Base-by-base conservation (phyloP, 495 filamentous ascomycete genomes). In the Choiromyces venosus region DNA sequence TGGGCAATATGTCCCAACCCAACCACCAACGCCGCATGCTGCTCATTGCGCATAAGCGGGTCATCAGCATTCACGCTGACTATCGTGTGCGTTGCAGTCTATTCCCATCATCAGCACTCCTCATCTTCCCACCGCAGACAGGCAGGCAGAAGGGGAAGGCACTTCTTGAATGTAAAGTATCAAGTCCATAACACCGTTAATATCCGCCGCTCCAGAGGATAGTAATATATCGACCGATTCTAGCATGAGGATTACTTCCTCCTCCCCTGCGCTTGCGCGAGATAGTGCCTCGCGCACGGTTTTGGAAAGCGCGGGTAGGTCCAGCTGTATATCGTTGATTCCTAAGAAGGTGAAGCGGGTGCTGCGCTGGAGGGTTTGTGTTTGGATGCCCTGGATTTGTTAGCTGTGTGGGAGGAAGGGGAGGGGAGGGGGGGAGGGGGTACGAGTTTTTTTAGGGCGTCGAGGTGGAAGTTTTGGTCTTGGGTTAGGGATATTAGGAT, bases 1-100 rank as follows among this genome's bases (percentile, higher is more conserved):
- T 85, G 79, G 14, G 95, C 92, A 78, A 89, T 85, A 82, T 97
- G 93, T n/a, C 90, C 91, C 78, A 92, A 75, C 4, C 86, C 86
- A 71, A 92, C 82, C 56, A 89, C 84, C 67, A 96, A 88, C 39
- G 89, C 86, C 12, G 91, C 86, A 82, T 93, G 90, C 68, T 90
- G 86, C 46, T 85, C 84, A 64, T 82, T 76, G 77, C 84, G 78
- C 56, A 96, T 84, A 42, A 97, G 83, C 8, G 92, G 87, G 7
- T 86, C 86, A 77, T 94, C 92, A 40, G 91, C 89, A 68, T 88
- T 85, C n/a, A 91, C 71, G 3, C 90, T 88, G 52, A 95, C 52
- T 29, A 96, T 82, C 5, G 86, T 88, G 29, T 91, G 83, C 74
- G 90, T 80, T n/a, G 86, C 86, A 73, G 82, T 81, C 84, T 87